Evolutionary conservation across 2,329 filamentous ascomycete species (phyloP), one percentile per base, ranked within the genome.

Genomic region (Monilinia fructicola): DNA sequence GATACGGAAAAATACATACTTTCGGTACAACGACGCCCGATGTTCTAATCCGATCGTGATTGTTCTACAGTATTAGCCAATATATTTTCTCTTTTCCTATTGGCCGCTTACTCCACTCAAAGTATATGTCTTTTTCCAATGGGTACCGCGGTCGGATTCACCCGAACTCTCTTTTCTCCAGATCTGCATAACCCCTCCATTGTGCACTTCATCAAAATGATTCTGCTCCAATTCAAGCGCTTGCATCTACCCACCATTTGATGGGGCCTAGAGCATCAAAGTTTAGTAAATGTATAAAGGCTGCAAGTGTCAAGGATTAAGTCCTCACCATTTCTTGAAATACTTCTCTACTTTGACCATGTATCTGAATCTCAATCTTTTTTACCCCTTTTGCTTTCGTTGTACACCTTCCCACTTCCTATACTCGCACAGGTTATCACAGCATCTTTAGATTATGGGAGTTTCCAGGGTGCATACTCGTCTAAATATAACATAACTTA

Each of bases 401-500:
- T 64, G 9, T 58, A 28, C 40, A 38, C 56, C 26, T 64, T 64
- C 40, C 38, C 61, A 18, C 40, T 58, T 64, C 38, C 35, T 58
- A 21, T 58, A 56, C 14, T 65, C 6, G 60, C 62, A 58, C 71
- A 73, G 64, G 55, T 78, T 40, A 78, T 81, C 38, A 70, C 79
- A 21, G 78, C 80, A 9, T 69, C 71, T 3, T 77, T 84, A 9
- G 79, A 81, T 73, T 84, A 84, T 70, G 82, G 82, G 38, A 80
- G 77, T 23, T 85, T 87, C 68, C 77, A 80, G 69, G 85, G 85
- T 23, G 79, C 81, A 55, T 84, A 84, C 70, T 81, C 81, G 23
- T 68, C 76, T 11, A 71, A 74, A 3, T 86, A 87, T 72, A 85
- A 87, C 71, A 81, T 87, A 53, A 83, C 81, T 35, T 85, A 86